Conservation (phyloP, 2,329 filamentous ascomycete species). For the Pseudopyricularia javanii region DNA sequence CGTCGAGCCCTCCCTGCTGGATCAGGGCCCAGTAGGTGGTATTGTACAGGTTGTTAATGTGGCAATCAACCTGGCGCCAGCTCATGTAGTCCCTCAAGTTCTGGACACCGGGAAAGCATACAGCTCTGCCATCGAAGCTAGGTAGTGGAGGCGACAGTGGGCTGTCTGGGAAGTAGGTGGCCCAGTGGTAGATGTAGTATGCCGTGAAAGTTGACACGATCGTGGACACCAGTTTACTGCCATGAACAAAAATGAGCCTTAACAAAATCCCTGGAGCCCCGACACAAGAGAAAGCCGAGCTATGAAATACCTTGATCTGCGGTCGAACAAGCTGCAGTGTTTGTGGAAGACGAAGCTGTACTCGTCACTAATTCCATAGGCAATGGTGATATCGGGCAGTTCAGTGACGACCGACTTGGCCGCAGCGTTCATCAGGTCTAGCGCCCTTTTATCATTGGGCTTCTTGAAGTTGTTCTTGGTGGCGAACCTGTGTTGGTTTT, state of each 20-base stretch:
- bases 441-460: slow-evolving; percentile 77
- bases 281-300: neutral
- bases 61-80: slow-evolving; percentile 97
- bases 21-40: slow-evolving; percentile 92
- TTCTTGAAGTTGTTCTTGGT: slow-evolving; percentile 77
- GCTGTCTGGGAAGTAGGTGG: slow-evolving; percentile 58
- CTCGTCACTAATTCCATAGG: slow-evolving; percentile 91
- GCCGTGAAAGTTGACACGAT: slow-evolving; percentile 89
- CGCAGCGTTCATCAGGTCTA: slow-evolving; percentile 90
- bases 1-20: slow-evolving; percentile 47
- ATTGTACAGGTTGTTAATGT: slow-evolving; percentile 98
- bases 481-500: slow-evolving; percentile 1
- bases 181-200: slow-evolving; percentile 78
- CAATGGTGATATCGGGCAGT: slow-evolving; percentile 72
- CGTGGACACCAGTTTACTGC: slow-evolving; percentile 79
- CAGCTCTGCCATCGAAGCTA: slow-evolving; percentile 84
- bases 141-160: slow-evolving; percentile 65
- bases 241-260: neutral
- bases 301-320: slow-evolving; percentile 53
- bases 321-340: slow-evolving; percentile 69
- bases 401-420: slow-evolving; percentile 77
- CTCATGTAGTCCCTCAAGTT: slow-evolving; percentile 91
- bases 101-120: slow-evolving; percentile 71
- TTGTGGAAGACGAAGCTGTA: slow-evolving; percentile 91
- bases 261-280: no score